Evolutionary conservation across 2,329 filamentous ascomycete species (phyloP).

Genomic region (Diaporthe capsici): DNA sequence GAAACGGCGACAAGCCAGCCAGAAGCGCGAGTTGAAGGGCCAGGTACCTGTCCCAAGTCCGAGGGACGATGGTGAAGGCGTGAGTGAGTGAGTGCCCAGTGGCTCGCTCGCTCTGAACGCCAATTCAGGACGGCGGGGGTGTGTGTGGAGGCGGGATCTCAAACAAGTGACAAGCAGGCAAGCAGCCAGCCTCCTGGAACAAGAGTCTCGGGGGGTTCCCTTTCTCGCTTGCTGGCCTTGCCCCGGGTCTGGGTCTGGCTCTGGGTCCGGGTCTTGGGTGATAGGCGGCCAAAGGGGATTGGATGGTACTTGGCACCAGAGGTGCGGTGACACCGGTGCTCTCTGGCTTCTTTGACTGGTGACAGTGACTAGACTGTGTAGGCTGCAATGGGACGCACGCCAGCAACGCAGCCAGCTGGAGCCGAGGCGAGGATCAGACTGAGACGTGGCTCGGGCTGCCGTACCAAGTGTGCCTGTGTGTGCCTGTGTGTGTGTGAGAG

Average conservation of each 20-base stretch:
- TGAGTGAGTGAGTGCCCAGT: slow-evolving; percentile 12
- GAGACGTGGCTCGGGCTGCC: slow-evolving; percentile 28
- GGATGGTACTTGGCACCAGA: slow-evolving; percentile 34
- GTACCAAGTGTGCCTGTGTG: neutral
- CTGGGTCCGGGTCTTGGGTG: slow-evolving; percentile 32
- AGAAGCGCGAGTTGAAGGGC: neutral
- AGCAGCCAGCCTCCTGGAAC: slow-evolving; percentile 38
- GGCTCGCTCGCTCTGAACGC: slow-evolving; percentile 26
- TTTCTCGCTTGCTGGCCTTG: slow-evolving; percentile 38
- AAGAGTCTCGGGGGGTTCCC: slow-evolving; percentile 39
- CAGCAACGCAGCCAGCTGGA: slow-evolving; percentile 34
- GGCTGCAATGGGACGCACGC: slow-evolving; percentile 33
- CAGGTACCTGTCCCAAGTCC: slow-evolving; percentile 34
- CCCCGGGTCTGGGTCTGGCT: slow-evolving; percentile 22
- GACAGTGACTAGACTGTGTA: slow-evolving; percentile 29
- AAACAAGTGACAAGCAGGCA: slow-evolving; percentile 41
- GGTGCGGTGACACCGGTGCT: slow-evolving; percentile 38
- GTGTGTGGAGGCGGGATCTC: slow-evolving; percentile 40
- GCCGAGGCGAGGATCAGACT: slow-evolving; percentile 35
- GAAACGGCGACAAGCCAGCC: slow-evolving; percentile 18
- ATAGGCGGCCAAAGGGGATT: slow-evolving; percentile 36
- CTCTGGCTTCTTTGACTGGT: slow-evolving; percentile 26
- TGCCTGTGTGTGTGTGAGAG: neutral
- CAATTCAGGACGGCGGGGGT: slow-evolving; percentile 34
- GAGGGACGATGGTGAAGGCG: slow-evolving; percentile 27